phyloP scores from a whole-genome alignment of 108 stramenopile genomes.

The Skeletonema marinoi region DNA sequence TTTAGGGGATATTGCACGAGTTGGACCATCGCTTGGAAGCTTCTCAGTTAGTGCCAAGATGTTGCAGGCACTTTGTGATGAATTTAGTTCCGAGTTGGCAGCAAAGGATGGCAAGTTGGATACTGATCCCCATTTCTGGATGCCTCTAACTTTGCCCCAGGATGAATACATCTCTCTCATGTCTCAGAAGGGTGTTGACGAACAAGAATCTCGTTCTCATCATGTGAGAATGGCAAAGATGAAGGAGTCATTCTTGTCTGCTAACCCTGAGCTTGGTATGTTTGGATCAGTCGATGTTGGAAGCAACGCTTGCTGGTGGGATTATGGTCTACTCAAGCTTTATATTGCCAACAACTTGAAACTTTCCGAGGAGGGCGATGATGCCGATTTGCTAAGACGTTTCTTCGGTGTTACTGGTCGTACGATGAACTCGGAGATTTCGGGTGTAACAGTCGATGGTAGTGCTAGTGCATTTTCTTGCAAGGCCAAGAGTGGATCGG shows the following conservation, averaged over 20 bases:
- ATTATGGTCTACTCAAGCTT: conserved; percentile 96
- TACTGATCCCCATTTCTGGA: conserved; percentile 98
- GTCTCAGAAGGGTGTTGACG: conserved; percentile 86
- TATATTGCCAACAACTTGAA: conserved; percentile 90
- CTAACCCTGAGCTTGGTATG: conserved; percentile 69
- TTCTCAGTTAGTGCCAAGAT: conserved; percentile 92
- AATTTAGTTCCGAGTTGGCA: conserved; percentile 82
- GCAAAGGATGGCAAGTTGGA: conserved; percentile 88
- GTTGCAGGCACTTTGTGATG: conserved; percentile 81
- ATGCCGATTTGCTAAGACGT: conserved; percentile 76
- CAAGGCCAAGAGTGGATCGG: conserved; percentile 70
- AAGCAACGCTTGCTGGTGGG: conserved; percentile 96
- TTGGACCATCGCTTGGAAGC: conserved; percentile 94
- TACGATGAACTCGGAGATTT: conserved; percentile 55
- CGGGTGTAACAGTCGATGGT: conserved; percentile 55
- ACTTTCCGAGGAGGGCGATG: conserved; percentile 67
- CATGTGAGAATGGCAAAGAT: conserved; percentile 86
- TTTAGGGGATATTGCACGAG: conserved; percentile 87
- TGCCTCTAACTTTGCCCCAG: conserved; percentile 92
- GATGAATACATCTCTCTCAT: conserved; percentile 88
- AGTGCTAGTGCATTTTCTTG: conserved; percentile 68
- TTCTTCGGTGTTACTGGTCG: conserved; percentile 81
- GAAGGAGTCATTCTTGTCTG: conserved; percentile 63
- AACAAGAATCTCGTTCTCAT: conserved; percentile 69
- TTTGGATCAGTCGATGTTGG: conserved; percentile 99